Percentiles rank a stretch among this genome's conserved stretches.
phyloP scores from a whole-genome alignment of 1,284 basidiomycete species.

The Microbotryum lychnidis-dioicae region DNA sequence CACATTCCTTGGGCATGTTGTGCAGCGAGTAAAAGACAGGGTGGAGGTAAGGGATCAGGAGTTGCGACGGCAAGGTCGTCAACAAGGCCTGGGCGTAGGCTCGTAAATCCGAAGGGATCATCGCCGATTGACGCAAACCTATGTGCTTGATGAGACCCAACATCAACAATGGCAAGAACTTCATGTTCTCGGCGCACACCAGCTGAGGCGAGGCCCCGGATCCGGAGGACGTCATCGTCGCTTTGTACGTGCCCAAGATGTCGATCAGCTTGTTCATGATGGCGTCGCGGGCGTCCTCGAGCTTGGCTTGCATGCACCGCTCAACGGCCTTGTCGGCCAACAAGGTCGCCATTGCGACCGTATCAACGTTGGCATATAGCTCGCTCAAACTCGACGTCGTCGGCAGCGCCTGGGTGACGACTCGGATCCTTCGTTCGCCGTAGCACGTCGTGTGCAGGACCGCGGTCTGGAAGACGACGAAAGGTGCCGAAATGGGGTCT shows the following conservation, averaged over 20 bases:
- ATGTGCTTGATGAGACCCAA: constrained; percentile 92
- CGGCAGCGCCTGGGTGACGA: constrained; percentile 84
- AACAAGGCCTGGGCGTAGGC: constrained; percentile 90
- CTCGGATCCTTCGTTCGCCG: constrained; percentile 91
- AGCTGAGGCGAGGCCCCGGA: constrained; percentile 90
- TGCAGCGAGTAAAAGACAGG: constrained; percentile 93
- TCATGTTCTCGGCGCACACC: constrained; percentile 83
- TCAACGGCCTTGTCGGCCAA: constrained; percentile 97
- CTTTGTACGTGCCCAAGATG: constrained; percentile 85
- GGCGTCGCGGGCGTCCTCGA: constrained; percentile 91
- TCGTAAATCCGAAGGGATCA: constrained; percentile 91
- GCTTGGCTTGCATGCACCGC: constrained; percentile 68
- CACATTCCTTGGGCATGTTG: constrained; percentile 76
- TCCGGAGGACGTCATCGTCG: constrained; percentile 88
- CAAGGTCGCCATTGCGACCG: constrained; percentile 79
- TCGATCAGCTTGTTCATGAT: constrained; percentile 84
- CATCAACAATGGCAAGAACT: constrained; percentile 81
- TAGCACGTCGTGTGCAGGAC: constrained; percentile 93
- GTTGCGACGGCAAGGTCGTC: constrained; percentile 82
- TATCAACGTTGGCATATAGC: constrained; percentile 89
- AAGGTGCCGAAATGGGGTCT: constrained; percentile 83
- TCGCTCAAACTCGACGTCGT: constrained; percentile 90
- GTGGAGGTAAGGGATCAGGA: constrained; percentile 87
- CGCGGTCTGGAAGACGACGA: constrained; percentile 93
- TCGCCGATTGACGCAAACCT: constrained; percentile 85